A percentile compares a stretch with the other conserved stretches of the same genome.
Evolutionary conservation across 2,329 filamentous ascomycete genomes (phyloP).

Genomic region (Microcyclosporella mali): DNA sequence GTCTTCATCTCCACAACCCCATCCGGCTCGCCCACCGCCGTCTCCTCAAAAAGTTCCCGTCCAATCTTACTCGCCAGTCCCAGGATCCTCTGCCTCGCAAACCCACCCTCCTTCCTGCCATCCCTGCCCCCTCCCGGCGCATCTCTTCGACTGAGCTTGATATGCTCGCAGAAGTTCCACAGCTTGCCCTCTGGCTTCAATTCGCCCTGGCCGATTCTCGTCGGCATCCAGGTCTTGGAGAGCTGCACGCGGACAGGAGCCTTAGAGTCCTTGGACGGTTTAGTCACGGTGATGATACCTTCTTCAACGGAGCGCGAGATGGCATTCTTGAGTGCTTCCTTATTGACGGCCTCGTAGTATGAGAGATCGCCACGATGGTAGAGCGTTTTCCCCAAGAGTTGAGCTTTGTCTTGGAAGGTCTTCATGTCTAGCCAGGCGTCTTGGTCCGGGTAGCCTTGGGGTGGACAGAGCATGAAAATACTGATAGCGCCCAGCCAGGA

Average conservation of each 20-base stretch:
- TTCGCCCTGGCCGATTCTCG: conserved; percentile 56
- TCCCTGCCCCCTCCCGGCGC: conserved; percentile 1
- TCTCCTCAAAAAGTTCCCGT: conserved; percentile 56
- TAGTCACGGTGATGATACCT: conserved; percentile 72
- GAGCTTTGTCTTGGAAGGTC: conserved; percentile 60
- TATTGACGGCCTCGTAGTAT: conserved; percentile 98
- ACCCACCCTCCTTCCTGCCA: conserved; percentile 95
- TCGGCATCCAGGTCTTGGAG: conserved; percentile 50
- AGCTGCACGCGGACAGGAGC: conserved; percentile 60
- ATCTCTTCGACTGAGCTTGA: conserved; percentile 74
- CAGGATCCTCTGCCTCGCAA: conserved; percentile 76
- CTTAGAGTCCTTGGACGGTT: conserved; percentile 46
- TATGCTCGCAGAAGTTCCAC: conserved; percentile 88
- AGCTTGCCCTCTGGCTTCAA: conserved; percentile 67
- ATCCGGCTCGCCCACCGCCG: conserved; percentile 16
- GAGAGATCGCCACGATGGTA: conserved; percentile 96
- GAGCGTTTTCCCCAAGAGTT: conserved; percentile 82
- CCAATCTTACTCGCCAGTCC: conserved; percentile 70
- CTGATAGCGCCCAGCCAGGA: conserved; percentile 87
- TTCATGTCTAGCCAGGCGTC: conserved; percentile 56
- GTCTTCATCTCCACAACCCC: conserved; percentile 24
- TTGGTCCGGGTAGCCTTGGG: conserved; percentile 29
- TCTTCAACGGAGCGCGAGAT: conserved; percentile 86
- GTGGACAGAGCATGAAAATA: conserved; percentile 78
- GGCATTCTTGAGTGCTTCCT: conserved; percentile 91